Evolutionary conservation across 345 rosid species (phyloP).

Genomic region (Gossypium arboreum): DNA sequence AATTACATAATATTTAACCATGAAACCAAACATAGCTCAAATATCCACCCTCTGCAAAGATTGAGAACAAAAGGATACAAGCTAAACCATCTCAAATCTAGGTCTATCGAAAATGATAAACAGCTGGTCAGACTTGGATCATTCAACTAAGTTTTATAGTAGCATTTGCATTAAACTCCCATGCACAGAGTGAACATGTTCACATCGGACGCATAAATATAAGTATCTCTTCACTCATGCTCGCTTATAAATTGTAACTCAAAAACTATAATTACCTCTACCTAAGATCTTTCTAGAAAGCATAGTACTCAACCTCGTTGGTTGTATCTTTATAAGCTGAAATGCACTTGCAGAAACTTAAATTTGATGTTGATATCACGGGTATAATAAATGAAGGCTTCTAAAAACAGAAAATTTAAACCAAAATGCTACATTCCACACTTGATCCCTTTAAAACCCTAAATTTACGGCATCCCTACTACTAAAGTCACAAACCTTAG

Average conservation of each 20-base stretch:
- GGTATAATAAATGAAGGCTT: neutral
- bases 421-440: neutral
- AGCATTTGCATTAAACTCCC: neutral
- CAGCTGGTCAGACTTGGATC: neutral
- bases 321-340: neutral
- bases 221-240: neutral
- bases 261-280: neutral
- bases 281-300: neutral
- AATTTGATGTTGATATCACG: neutral
- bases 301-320: neutral
- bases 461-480: constrained; percentile 2
- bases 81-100: neutral
- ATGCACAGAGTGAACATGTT: neutral
- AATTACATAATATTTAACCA: neutral
- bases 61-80: neutral
- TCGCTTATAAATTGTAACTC: neutral
- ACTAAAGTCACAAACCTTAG: constrained; percentile 23
- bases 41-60: neutral
- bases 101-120: neutral
- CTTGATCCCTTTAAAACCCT: constrained; percentile 4
- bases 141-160: neutral
- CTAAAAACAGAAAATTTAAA: neutral
- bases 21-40: neutral
- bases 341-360: neutral
- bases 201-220: neutral